These are phyloP conservation scores for Hypsizygus ulmarius DNA, from an alignment of 1,284 basidiomycete genomes.

Conservation along the genomic window DNA sequence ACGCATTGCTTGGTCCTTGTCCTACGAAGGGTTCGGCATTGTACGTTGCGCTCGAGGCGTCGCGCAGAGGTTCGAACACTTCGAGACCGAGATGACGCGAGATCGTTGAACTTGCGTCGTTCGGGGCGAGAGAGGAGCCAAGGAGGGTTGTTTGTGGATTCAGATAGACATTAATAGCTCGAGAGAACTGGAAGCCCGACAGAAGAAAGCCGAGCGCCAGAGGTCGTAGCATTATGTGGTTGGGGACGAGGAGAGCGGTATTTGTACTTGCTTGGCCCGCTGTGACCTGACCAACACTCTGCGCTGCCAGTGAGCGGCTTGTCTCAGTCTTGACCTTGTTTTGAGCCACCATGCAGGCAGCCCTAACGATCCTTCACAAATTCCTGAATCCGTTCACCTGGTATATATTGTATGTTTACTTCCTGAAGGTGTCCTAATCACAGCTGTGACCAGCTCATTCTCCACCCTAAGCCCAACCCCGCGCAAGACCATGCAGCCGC, in stretches of 20 bases:
- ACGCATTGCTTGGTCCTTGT: conserved; percentile 44
- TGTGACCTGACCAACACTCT: neutral
- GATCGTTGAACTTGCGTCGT: conserved; percentile 56
- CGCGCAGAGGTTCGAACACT: conserved; percentile 51
- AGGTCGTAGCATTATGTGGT: conserved; percentile 25
- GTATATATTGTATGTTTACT: conserved; percentile 23
- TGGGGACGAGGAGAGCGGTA: conserved; percentile 16
- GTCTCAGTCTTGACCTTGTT: conserved; percentile 2
- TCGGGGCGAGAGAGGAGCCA: conserved; percentile 40
- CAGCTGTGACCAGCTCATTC: conserved; percentile 19
- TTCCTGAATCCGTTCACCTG: conserved; percentile 31
- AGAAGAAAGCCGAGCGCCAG: conserved; percentile 28
- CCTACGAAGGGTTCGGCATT: conserved; percentile 56
- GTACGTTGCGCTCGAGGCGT: conserved; percentile 31
- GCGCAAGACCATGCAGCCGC: conserved; percentile 2
- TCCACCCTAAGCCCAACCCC: conserved; percentile 10
- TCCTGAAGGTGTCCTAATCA: conserved; percentile 5
- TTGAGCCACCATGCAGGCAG: conserved; percentile 24
- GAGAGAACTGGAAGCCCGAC: conserved; percentile 27
- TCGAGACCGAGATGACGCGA: conserved; percentile 72
- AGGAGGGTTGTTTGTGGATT: conserved; percentile 42
- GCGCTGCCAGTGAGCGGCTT: neutral
- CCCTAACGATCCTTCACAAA: conserved; percentile 23
- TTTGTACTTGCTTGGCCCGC: conserved; percentile 29
- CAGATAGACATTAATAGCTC: conserved; percentile 55